These are phyloP conservation scores for Colletotrichum chrysophilum DNA, from an alignment of 2,329 filamentous ascomycete genomes.

Conservation along the genomic window DNA sequence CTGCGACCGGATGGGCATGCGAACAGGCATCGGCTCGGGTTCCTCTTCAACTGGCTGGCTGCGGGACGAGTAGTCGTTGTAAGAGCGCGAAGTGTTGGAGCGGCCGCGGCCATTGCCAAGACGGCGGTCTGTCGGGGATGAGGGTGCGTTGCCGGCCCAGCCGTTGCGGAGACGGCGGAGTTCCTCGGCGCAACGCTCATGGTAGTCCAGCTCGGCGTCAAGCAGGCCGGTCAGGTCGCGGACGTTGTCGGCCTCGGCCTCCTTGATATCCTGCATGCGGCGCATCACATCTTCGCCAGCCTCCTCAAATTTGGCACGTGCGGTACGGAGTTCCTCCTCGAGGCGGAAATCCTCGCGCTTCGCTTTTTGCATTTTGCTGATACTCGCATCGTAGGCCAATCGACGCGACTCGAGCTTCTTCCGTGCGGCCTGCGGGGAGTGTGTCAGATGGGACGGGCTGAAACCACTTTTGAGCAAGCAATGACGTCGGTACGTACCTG, in stretches of 20 bases:
- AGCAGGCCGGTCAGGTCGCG: conserved; percentile 81
- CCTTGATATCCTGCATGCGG: conserved; percentile 96
- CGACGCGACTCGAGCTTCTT: conserved; percentile 94
- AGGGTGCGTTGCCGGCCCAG: conserved; percentile 38
- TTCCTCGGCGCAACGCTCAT: conserved; percentile 88
- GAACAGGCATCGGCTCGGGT: conserved; percentile 37
- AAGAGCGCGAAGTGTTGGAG: conserved; percentile 55
- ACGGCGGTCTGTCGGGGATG: conserved; percentile 24
- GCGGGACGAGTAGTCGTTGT: conserved; percentile 34
- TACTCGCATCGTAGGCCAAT: conserved; percentile 88
- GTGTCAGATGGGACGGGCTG: conserved; percentile 19
- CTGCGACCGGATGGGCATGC: conserved; percentile 50
- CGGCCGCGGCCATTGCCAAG: conserved; percentile 39
- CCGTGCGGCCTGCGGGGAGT: conserved; percentile 65
- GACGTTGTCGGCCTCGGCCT: conserved; percentile 84
- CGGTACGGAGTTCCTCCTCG: conserved; percentile 88
- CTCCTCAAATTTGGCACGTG: conserved; percentile 97
- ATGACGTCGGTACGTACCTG: conserved; percentile 64
- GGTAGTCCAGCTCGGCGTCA: conserved; percentile 88
- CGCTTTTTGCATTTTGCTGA: conserved; percentile 88
- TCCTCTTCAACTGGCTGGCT: conserved; percentile 34
- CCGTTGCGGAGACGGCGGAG: conserved; percentile 61
- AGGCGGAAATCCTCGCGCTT: conserved; percentile 93
- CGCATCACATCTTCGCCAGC: conserved; percentile 89
- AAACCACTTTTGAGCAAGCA: neutral